phyloP scores from a whole-genome alignment of 768 basidiomycete species.

The Xerocomus potaroensis region DNA sequence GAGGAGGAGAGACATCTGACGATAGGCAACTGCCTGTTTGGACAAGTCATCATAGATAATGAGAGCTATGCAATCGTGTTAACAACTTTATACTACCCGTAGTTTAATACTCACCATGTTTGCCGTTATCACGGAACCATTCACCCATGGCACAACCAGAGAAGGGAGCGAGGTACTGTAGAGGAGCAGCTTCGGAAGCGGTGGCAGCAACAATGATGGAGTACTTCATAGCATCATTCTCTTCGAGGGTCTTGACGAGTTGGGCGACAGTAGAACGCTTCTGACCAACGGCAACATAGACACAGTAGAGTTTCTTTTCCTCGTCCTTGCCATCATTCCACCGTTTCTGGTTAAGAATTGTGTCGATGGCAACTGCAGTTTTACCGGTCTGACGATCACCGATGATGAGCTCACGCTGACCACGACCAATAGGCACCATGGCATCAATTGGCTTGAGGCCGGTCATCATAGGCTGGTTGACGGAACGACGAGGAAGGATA shows the following conservation, averaged over 20 bases:
- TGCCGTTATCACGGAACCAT: conserved; percentile 99
- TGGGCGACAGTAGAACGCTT: conserved; percentile 99
- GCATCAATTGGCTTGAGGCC: conserved; percentile 99
- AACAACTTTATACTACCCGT: conserved; percentile 4
- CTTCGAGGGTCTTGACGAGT: conserved; percentile 98
- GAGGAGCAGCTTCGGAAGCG: conserved; percentile 97
- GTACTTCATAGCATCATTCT: conserved; percentile 99
- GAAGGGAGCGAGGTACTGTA: conserved; percentile 99
- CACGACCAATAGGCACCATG: conserved; percentile 99
- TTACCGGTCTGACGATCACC: conserved; percentile 99
- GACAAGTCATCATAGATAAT: conserved; percentile 99
- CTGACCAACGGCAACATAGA: conserved; percentile 99
- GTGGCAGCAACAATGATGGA: conserved; percentile 99
- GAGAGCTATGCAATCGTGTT: conserved; percentile 51
- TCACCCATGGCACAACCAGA: conserved; percentile 99
- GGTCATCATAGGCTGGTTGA: conserved; percentile 99
- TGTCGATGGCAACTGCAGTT: conserved; percentile 99
- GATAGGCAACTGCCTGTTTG: conserved; percentile 99
- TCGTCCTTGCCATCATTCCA: conserved; percentile 99
- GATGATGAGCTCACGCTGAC: conserved; percentile 99
- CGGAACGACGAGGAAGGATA: conserved; percentile 98
- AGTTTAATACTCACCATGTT: conserved; percentile 71
- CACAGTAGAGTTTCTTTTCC: conserved; percentile 98
- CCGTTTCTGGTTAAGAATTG: conserved; percentile 99
- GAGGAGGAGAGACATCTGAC: conserved; percentile 99